Base-by-base conservation (phyloP, 306 rosid species). In the peach (Prunus persica) region DNA sequence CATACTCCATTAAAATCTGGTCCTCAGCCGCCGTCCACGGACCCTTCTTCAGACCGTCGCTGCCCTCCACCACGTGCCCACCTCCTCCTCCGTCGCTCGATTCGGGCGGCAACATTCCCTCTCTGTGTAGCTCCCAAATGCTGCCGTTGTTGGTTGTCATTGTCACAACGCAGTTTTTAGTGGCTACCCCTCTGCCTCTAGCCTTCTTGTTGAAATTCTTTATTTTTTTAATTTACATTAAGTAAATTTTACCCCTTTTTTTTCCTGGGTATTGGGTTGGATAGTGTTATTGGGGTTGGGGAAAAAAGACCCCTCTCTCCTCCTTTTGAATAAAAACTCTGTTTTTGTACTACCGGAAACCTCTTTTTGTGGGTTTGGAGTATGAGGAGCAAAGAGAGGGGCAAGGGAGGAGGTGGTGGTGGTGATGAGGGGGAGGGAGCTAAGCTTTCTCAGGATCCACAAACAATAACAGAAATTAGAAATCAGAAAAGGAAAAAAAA, bases 11-110 rank as follows among this genome's bases (percentile, higher is more conserved):
- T 9, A 91, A 83, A 82, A 91, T 74, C 10, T 84, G 85, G 82
- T 91, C 98, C 81, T 94, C 98, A 2, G 83, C 77, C 2, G 91
- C 80, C 63, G 97, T 90, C 98, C 98, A 94, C 4, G 97, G 98
- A 27, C 97, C 98, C 65, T 91, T 94, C 81, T 90, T 94, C 62
- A 90, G 56, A 13, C 27, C 10, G 69, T 64, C 66, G 49, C 79
- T 22, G 46, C 6, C 69, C 79, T 1, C 77, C 78, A 0, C 81
- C 70, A 60, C 77, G 16, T 65, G 68, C n/a, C 56, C 69, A 12
- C 68, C 54, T 5, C 47, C 75, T 10, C 76, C 25, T 0, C 25
- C 75, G 18, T 69, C 79, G 19, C 75, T 72, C 9, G 34, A 50
- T 3, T 60, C 80, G 32, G 65, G 22, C 1, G 70, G 43, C 4